These are phyloP conservation scores for Aureobasidium sp. DNA, from an alignment of 2,329 filamentous ascomycete genomes.

Conservation along the genomic window DNA sequence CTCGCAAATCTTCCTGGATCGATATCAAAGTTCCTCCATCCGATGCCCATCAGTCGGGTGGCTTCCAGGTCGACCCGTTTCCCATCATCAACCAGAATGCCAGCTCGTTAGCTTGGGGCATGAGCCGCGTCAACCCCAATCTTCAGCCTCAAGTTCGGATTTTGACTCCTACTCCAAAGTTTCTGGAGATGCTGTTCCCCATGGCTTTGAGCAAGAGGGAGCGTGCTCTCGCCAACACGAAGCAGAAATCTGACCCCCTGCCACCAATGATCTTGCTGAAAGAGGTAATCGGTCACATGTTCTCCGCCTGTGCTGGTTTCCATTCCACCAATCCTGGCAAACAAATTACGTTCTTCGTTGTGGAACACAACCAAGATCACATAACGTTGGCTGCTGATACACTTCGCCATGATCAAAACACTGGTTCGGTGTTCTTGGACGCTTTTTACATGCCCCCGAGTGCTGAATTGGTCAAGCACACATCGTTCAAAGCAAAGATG, in stretches of 20 bases:
- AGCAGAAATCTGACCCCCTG: conserved; percentile 19
- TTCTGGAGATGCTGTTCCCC: background rate
- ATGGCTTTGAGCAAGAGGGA: background rate
- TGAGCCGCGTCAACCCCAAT: background rate
- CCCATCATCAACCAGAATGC: conserved; percentile 20
- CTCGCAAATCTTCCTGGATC: conserved; percentile 28
- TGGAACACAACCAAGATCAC: too few species aligned
- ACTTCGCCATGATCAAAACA: conserved; percentile 30
- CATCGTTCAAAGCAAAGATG: background rate
- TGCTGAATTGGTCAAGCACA: conserved; percentile 8
- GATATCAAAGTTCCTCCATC: conserved; percentile 25
- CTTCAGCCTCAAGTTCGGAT: background rate
- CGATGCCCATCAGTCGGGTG: conserved; percentile 19
- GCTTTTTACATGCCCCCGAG: conserved; percentile 29
- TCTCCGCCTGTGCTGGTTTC: background rate
- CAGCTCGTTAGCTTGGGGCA: background rate
- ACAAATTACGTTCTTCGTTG: too few species aligned
- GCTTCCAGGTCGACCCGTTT: conserved; percentile 22
- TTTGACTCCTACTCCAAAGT: background rate
- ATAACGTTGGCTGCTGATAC: conserved; percentile 21
- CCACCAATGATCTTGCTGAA: conserved; percentile 8
- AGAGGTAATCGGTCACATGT: conserved; percentile 9
- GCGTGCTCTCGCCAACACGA: background rate
- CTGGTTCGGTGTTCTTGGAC: conserved; percentile 29
- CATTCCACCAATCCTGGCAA: too few species aligned